Base-by-base conservation (phyloP, 257 asterid species). In the Capsicum chinense region DNA sequence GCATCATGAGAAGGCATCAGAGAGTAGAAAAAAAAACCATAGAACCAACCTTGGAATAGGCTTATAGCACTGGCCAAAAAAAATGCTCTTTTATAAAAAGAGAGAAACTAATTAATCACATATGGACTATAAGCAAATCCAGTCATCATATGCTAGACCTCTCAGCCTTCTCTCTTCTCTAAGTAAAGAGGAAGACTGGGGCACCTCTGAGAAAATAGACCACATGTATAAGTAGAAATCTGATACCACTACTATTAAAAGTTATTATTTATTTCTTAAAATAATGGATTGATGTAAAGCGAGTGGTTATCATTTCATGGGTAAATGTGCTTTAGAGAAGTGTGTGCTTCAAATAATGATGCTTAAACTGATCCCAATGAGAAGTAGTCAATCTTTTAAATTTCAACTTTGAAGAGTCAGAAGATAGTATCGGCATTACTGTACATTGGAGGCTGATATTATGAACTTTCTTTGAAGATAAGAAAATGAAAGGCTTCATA, bases 1-100 rank as follows among this genome's bases (percentile, higher is more conserved):
- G 62, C 62, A 50, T 21, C 62, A 21, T 74, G 81, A 3, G 47
- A 52, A 74, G 42, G 42, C 81, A 50, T 21, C 81, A 74, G 81
- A 74, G 62, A 21, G 47, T 74, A 26, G 44, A 52, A 39, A 21
- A 52, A 19, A 50, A 21, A 39, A 48, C n/a, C 80, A 73, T 73
- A 50, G 11, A 50, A 35, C 56, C 59, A n/a, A 73, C 59, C 9
- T 73, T 73, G 59, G 59, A 47, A 73, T 73, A 73, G 58, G 58
- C 37, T 4, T 44, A 70, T 11, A 70, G 42, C 79, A 71, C 79
- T 71, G 56, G 14, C 79, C 58, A 0, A 47, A 21, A 21, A 21
- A 9, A 69, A 48, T 48, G 19, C 6, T 11, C 59, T 74, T 44
- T 21, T 19, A 60, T 1, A 48, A 19, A 48, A n/a, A 3, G 17